Conservation (phyloP, 139 green algal genomes). For the Chlorella sorokiniana region DNA sequence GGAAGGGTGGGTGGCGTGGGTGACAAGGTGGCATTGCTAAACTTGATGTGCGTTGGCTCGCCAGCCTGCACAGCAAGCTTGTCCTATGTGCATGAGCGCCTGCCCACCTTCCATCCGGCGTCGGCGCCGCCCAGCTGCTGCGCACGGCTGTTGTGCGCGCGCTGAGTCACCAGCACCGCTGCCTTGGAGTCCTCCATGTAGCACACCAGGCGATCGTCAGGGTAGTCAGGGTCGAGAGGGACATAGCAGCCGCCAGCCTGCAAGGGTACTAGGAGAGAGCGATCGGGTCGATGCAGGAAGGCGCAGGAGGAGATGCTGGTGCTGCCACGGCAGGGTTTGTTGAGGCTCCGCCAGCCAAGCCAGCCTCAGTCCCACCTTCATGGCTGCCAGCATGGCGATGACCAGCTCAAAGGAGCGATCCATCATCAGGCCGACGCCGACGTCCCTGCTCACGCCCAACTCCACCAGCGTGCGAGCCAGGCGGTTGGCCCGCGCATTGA, state of each 20-base stretch:
- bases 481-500: not conserved
- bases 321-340: too few species aligned
- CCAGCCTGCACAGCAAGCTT: too few species aligned
- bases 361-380: slow-evolving; percentile 44
- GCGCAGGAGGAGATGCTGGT: not conserved
- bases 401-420: slow-evolving; percentile 50
- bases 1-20: too few species aligned
- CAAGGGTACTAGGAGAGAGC: too few species aligned
- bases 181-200: slow-evolving; percentile 53
- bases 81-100: too few species aligned
- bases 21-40: too few species aligned
- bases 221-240: slow-evolving; percentile 64
- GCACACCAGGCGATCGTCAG: slow-evolving; percentile 43
- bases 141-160: not conserved
- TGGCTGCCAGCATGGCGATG: slow-evolving; percentile 44
- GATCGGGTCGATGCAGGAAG: too few species aligned
- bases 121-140: slow-evolving; percentile 18
- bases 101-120: not conserved
- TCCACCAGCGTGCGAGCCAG: not conserved
- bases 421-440: slow-evolving; percentile 47
- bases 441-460: not conserved
- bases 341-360: too few species aligned
- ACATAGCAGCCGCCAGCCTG: slow-evolving; percentile 56
- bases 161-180: slow-evolving; percentile 17
- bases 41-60: too few species aligned